phyloP scores from a whole-genome alignment of 176 grass and related monocot species.

The Avena insularis region DNA sequence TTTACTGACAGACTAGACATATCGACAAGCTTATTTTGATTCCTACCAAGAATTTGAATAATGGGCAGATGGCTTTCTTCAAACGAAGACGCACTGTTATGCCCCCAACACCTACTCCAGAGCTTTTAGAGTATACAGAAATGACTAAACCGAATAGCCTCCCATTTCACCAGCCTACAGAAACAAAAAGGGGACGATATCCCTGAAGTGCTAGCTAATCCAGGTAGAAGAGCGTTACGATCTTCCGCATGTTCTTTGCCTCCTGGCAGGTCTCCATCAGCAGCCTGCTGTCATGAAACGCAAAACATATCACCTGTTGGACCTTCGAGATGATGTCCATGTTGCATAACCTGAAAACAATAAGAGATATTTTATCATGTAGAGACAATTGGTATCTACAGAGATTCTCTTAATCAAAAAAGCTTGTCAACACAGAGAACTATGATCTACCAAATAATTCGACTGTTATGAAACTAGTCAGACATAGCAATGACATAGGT shows the following conservation, averaged over 20 bases:
- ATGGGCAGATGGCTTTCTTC: slow-evolving; percentile 49
- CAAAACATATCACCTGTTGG: slow-evolving; percentile 95
- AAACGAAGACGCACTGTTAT: slow-evolving; percentile 19
- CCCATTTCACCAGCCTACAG: slow-evolving; percentile 34
- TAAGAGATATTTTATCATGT: slow-evolving; percentile 7
- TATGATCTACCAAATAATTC: background rate
- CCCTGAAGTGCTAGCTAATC: slow-evolving; percentile 57
- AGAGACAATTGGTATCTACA: background rate
- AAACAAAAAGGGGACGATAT: slow-evolving; percentile 44
- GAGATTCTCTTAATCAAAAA: background rate
- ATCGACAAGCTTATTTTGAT: slow-evolving; percentile 53
- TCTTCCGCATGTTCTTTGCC: slow-evolving; percentile 95
- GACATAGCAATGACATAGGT: background rate
- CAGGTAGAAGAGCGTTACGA: slow-evolving; percentile 98
- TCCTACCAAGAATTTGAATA: slow-evolving; percentile 61
- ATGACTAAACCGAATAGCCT: slow-evolving; percentile 44
- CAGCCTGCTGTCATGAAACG: slow-evolving; percentile 94
- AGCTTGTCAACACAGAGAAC: background rate
- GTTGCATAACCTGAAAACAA: slow-evolving; percentile 88
- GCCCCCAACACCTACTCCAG: slow-evolving; percentile 31
- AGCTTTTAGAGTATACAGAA: slow-evolving; percentile 27
- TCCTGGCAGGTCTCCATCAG: slow-evolving; percentile 98
- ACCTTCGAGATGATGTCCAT: slow-evolving; percentile 99
- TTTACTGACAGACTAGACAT: slow-evolving; percentile 36
- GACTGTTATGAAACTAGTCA: background rate